Conservation (phyloP, 495 filamentous ascomycete genomes). For the Talaromyces stipitatus region DNA sequence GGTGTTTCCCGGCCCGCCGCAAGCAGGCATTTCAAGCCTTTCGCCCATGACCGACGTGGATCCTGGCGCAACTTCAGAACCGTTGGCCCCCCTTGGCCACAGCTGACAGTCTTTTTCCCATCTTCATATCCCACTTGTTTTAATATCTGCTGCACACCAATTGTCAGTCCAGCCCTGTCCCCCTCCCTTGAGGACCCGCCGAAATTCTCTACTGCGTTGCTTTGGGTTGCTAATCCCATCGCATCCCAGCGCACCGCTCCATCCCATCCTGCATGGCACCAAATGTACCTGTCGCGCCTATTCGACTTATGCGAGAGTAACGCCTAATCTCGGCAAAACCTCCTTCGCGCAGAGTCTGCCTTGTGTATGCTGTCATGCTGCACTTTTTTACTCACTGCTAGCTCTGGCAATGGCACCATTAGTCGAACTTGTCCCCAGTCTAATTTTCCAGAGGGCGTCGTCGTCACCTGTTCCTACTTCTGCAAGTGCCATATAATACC, state of each 20-base stretch:
- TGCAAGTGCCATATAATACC: slow-evolving; percentile 3
- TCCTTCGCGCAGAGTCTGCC: slow-evolving; percentile 8
- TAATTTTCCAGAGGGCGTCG: not conserved
- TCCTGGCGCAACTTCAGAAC: not conserved
- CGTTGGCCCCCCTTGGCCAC: not conserved
- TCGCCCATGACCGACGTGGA: not conserved
- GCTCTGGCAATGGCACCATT: slow-evolving; percentile 3
- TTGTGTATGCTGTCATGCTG: slow-evolving; percentile 6
- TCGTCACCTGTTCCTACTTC: slow-evolving; percentile 3
- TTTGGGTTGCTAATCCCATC: not conserved
- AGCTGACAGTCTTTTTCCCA: not conserved
- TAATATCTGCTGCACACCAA: not conserved
- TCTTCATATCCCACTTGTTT: not conserved
- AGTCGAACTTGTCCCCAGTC: not conserved
- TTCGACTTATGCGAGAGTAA: slow-evolving; percentile 1
- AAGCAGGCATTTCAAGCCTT: not conserved
- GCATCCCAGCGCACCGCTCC: not conserved
- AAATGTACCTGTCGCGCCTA: slow-evolving; percentile 5
- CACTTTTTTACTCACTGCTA: slow-evolving; percentile 5
- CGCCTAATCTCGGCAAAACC: not conserved
- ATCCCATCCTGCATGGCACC: slow-evolving; percentile 7
- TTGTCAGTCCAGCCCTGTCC: not conserved
- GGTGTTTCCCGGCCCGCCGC: not conserved
- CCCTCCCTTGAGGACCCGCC: slow-evolving; percentile 1
- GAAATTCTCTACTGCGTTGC: not conserved